Evolutionary conservation across 257 asterid genomes (phyloP).

Genomic region (Voacanga thouarsii): DNA sequence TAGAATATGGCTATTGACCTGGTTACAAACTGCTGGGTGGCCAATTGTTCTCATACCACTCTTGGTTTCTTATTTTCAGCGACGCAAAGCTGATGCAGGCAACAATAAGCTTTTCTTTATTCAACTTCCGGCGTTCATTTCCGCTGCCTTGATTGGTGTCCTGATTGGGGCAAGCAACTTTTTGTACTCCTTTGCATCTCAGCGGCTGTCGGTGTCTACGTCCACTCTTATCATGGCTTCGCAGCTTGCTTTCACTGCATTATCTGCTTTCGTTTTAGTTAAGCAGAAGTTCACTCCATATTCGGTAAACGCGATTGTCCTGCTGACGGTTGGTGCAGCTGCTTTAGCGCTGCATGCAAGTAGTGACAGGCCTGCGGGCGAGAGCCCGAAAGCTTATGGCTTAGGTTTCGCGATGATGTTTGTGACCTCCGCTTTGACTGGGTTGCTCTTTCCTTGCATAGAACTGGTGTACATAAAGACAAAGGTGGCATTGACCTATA

Average conservation of each 20-base stretch:
- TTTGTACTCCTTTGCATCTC: not conserved
- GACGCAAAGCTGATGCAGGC: not conserved
- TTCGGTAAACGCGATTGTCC: not conserved
- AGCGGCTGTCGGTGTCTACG: not conserved
- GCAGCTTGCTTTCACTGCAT: not conserved
- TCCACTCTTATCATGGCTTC: not conserved
- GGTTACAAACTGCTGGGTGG: not conserved
- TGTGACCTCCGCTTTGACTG: conserved; percentile 18
- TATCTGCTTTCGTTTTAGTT: not conserved
- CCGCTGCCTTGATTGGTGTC: not conserved
- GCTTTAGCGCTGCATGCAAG: conserved; percentile 22
- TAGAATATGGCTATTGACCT: not conserved
- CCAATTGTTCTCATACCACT: conserved; percentile 4
- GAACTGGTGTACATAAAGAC: conserved; percentile 25
- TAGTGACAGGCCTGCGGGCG: conserved; percentile 22
- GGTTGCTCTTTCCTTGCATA: conserved; percentile 24
- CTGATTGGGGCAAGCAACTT: not conserved
- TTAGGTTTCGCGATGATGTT: conserved; percentile 22
- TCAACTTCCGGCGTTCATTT: not conserved
- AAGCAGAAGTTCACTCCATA: conserved; percentile 8
- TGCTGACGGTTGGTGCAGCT: conserved; percentile 19
- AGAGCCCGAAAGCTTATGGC: conserved; percentile 11
- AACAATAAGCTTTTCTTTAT: not conserved
- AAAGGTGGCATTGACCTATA: conserved; percentile 15
- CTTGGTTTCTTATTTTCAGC: not conserved